Evolutionary conservation across 371 early-diverging fungal genomes (phyloP).

Genomic region (Basidiobolus meristosporus): DNA sequence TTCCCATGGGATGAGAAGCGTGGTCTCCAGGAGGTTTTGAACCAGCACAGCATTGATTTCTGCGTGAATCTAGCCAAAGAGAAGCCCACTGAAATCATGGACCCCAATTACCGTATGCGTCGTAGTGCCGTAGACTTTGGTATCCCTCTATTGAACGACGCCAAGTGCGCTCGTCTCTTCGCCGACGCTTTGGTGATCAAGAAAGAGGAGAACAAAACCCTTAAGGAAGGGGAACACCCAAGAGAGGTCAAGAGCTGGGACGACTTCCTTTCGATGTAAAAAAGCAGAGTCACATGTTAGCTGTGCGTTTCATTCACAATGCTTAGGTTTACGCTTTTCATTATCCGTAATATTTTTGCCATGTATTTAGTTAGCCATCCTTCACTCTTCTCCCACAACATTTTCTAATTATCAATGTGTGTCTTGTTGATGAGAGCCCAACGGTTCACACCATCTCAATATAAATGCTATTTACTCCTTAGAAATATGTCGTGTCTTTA

Average conservation of each 20-base stretch:
- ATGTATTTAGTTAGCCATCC: too few relatives aligned
- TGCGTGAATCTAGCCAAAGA: constrained; percentile 57
- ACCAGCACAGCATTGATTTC: constrained; percentile 38
- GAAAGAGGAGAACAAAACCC: constrained; percentile 12
- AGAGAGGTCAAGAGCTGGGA: constrained; percentile 40
- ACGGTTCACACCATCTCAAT: too few relatives aligned
- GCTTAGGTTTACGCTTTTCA: too few relatives aligned
- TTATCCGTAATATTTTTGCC: too few relatives aligned
- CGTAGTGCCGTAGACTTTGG: constrained; percentile 78
- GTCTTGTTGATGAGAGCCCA: too few relatives aligned
- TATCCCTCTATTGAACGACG: constrained; percentile 71
- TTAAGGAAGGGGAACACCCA: constrained; percentile 13
- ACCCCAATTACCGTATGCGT: constrained; percentile 57
- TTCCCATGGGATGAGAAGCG: constrained; percentile 29
- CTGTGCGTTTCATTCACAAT: too few relatives aligned
- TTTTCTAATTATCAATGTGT: too few relatives aligned
- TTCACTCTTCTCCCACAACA: too few relatives aligned
- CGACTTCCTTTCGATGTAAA: constrained; percentile 30
- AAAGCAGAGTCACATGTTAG: constrained; percentile 1
- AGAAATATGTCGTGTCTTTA: too few relatives aligned
- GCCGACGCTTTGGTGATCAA: constrained; percentile 46
- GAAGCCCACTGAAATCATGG: constrained; percentile 33
- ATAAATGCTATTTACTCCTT: too few relatives aligned
- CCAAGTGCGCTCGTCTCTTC: constrained; percentile 56
- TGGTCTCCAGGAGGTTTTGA: constrained; percentile 27